Evolutionary conservation across 1,284 basidiomycete genomes (phyloP).

Genomic region (Moesziomyces sp.): DNA sequence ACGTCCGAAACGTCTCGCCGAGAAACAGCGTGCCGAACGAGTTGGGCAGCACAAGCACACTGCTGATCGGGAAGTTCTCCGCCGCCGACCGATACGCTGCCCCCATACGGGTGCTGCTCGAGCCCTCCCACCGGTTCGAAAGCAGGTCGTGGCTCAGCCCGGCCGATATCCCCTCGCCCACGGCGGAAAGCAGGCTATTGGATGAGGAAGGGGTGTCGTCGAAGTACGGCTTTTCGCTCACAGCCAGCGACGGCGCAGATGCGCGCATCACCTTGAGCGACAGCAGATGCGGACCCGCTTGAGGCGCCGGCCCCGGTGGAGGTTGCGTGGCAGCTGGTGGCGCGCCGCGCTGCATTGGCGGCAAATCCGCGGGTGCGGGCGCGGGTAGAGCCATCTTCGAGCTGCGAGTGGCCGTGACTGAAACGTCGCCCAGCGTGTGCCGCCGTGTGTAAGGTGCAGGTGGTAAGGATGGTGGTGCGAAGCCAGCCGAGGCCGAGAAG

Average conservation of each 20-base stretch:
- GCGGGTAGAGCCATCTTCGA: background rate
- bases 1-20: constrained; percentile 63
- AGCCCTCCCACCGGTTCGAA: constrained; percentile 3
- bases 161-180: constrained; percentile 8
- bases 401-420: no score
- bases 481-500: no score
- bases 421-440: no score
- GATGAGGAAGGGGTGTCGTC: constrained; percentile 1
- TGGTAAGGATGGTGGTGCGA: background rate
- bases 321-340: background rate
- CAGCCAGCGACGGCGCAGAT: constrained; percentile 40
- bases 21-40: constrained; percentile 58
- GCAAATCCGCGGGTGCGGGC: no score
- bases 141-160: constrained; percentile 11
- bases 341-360: no score
- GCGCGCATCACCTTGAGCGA: constrained; percentile 61
- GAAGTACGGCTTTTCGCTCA: constrained; percentile 41
- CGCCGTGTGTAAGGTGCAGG: background rate
- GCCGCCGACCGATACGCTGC: constrained; percentile 1
- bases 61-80: constrained; percentile 18
- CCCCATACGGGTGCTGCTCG: background rate
- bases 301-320: background rate
- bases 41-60: constrained; percentile 37
- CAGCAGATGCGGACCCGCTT: constrained; percentile 42
- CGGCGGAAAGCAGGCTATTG: constrained; percentile 5